These are phyloP conservation scores for Corylus avellana DNA, from an alignment of 306 rosid genomes.

Conservation along the genomic window DNA sequence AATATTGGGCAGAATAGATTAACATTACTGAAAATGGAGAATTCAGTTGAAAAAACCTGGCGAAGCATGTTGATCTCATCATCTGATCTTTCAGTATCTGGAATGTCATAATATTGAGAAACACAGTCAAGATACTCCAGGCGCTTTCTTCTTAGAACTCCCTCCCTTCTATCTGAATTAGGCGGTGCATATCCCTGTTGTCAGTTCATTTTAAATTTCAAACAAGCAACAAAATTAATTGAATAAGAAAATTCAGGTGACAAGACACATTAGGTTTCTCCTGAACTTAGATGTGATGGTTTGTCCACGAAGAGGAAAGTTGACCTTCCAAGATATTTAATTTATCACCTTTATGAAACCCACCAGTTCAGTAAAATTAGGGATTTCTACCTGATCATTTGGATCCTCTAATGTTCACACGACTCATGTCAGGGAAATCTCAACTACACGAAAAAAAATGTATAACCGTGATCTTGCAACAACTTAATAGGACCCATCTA, in stretches of 20 bases:
- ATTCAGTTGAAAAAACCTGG: constrained; percentile 57
- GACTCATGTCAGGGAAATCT: neutral
- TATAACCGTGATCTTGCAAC: neutral
- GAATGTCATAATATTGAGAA: constrained; percentile 86
- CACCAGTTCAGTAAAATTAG: neutral
- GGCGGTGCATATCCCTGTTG: constrained; percentile 99
- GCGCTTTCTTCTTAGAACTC: constrained; percentile 88
- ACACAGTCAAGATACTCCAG: constrained; percentile 89
- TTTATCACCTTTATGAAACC: no score
- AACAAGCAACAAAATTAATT: constrained; percentile 33
- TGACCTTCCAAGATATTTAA: no score
- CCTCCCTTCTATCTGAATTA: constrained; percentile 99
- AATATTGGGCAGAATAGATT: constrained; percentile 10
- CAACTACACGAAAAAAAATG: neutral
- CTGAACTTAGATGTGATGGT: constrained; percentile 8
- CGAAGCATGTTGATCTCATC: constrained; percentile 98
- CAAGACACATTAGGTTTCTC: constrained; percentile 22
- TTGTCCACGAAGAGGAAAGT: neutral
- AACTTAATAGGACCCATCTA: neutral
- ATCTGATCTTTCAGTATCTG: constrained; percentile 86
- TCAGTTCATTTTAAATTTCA: constrained; percentile 76
- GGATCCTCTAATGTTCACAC: neutral
- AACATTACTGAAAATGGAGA: constrained; percentile 18
- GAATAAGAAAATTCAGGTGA: constrained; percentile 19
- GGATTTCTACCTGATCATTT: neutral